A percentile compares a stretch with the other conserved stretches of the same genome.
Conservation (phyloP, 1,284 basidiomycete species). For the Moesziomyces globuligerus region DNA sequence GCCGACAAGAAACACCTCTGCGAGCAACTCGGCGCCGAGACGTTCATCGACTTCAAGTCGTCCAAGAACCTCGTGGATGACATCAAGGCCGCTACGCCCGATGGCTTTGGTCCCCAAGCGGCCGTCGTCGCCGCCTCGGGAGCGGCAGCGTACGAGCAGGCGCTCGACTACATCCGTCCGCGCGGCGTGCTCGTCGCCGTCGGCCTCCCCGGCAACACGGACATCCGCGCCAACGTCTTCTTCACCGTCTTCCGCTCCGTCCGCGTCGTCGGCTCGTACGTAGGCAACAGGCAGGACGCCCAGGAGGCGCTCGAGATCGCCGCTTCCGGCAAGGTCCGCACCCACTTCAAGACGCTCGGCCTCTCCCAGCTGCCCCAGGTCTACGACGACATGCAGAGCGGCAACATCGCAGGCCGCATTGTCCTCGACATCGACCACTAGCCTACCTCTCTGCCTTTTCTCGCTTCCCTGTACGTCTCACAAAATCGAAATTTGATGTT, state of each 20-base stretch:
- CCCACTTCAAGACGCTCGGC: conserved; percentile 71
- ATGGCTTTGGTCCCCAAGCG: conserved; percentile 79
- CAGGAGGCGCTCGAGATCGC: conserved; percentile 75
- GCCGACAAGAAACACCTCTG: conserved; percentile 79
- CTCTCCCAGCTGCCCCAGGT: conserved; percentile 72
- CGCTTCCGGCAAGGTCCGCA: conserved; percentile 76
- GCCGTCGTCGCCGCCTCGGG: conserved; percentile 67
- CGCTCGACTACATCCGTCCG: conserved; percentile 73
- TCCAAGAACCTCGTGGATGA: conserved; percentile 73
- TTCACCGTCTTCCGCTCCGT: conserved; percentile 72
- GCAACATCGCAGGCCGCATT: conserved; percentile 74
- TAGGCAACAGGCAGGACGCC: conserved; percentile 71
- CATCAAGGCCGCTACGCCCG: conserved; percentile 74
- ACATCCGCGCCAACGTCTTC: conserved; percentile 77
- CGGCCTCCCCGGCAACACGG: conserved; percentile 76
- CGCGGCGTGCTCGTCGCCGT: conserved; percentile 79
- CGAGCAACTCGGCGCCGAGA: conserved; percentile 77
- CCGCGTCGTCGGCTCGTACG: conserved; percentile 78
- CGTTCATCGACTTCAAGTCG: conserved; percentile 81
- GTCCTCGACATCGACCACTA: conserved; percentile 72
- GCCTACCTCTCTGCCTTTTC: too few species aligned
- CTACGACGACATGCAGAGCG: conserved; percentile 73
- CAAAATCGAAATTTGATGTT: too few species aligned
- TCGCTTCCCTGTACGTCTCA: too few species aligned
- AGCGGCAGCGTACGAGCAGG: conserved; percentile 76